A percentile compares a stretch with the other conserved stretches of the same genome.
phyloP scores from a whole-genome alignment of 306 rosid genomes.

The Styphnolobium japonicum region DNA sequence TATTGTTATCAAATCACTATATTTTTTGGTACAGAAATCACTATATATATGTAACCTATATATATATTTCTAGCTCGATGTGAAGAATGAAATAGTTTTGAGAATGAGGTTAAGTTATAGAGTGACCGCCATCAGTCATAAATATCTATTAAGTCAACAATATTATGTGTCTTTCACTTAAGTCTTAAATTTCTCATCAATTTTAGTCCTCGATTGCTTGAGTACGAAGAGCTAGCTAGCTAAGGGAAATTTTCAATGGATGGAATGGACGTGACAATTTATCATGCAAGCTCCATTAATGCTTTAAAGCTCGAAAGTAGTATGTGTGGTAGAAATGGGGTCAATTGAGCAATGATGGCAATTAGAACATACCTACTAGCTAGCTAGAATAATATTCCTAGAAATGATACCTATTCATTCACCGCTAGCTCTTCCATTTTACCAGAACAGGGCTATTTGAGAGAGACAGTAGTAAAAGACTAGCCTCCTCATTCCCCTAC shows the following conservation, averaged over 20 bases:
- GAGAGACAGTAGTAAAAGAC: slow-evolving; percentile 32
- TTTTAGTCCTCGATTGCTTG: background rate
- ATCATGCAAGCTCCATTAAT: slow-evolving; percentile 37
- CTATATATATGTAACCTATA: background rate
- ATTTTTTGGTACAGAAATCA: too few relatives aligned
- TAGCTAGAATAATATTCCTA: slow-evolving; percentile 3
- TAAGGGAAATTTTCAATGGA: background rate
- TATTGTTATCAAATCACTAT: background rate
- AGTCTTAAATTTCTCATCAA: background rate
- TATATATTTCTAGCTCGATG: background rate
- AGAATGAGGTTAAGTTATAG: background rate
- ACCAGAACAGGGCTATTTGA: slow-evolving; percentile 13
- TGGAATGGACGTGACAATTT: slow-evolving; percentile 18
- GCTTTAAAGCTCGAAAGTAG: slow-evolving; percentile 3
- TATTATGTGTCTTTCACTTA: background rate
- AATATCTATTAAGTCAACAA: background rate
- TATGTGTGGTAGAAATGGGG: slow-evolving; percentile 24
- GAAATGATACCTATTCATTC: slow-evolving; percentile 1
- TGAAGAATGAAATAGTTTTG: background rate
- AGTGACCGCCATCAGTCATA: background rate
- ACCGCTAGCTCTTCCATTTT: background rate
- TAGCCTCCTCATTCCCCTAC: background rate
- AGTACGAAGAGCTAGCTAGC: background rate
- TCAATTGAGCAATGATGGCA: slow-evolving; percentile 36
- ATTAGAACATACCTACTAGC: background rate